These are phyloP conservation scores for Blastobotrys buckinghamii DNA, from an alignment of 1,139 yeast species.

Conservation along the genomic window DNA sequence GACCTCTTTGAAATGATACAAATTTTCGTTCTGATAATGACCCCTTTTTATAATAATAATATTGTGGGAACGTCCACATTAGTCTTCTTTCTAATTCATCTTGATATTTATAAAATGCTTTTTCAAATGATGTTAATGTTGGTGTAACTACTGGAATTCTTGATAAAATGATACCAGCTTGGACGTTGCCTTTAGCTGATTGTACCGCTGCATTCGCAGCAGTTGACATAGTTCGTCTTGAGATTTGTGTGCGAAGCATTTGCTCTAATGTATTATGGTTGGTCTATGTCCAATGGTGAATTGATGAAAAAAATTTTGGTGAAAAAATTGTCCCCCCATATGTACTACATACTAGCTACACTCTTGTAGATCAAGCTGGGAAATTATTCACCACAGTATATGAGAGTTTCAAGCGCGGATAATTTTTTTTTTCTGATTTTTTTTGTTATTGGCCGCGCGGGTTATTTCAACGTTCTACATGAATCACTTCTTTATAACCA, in stretches of 20 bases:
- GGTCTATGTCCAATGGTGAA: no score
- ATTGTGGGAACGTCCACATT: constrained; percentile 97
- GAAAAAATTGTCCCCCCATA: no score
- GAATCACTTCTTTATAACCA: no score
- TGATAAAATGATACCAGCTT: constrained; percentile 53
- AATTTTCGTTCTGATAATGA: constrained; percentile 82
- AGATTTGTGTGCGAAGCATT: not conserved
- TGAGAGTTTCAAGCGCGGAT: no score
- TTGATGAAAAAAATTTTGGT: no score
- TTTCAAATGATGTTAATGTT: constrained; percentile 66
- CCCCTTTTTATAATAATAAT: constrained; percentile 87
- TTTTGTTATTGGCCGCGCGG: no score
- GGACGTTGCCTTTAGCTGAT: constrained; percentile 13
- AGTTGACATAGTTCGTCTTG: not conserved
- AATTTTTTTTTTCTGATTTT: no score
- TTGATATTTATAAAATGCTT: constrained; percentile 75
- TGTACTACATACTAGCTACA: no score
- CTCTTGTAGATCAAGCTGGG: no score
- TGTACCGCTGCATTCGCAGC: not conserved
- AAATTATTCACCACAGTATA: no score
- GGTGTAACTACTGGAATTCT: constrained; percentile 82
- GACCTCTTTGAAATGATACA: constrained; percentile 68
- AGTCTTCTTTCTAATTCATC: constrained; percentile 79
- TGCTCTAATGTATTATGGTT: no score
- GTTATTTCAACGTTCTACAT: no score